Percentiles rank a stretch among this genome's conserved stretches.
These are phyloP conservation scores for Cyberlindnera veronae DNA, from an alignment of 805 yeast genomes.

Conservation along the genomic window DNA sequence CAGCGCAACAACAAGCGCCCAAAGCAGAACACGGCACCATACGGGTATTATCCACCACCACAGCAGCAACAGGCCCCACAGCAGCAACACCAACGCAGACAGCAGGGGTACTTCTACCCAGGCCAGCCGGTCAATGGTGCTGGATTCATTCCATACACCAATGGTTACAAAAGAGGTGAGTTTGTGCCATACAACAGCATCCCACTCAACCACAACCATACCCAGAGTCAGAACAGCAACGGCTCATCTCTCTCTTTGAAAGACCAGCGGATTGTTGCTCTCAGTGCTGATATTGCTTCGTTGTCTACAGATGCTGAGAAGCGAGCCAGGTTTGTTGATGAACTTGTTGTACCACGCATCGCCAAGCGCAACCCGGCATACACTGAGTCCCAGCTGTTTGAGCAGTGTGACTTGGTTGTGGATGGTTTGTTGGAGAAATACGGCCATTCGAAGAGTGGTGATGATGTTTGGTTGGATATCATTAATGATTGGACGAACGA, in stretches of 20 bases:
- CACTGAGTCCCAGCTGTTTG: constrained; percentile 9
- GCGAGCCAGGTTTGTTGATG: constrained; percentile 5
- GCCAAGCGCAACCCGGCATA: constrained; percentile 3
- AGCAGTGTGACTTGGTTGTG: constrained; percentile 4
- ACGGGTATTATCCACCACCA: constrained; percentile 1
- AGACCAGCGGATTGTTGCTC: constrained; percentile 4
- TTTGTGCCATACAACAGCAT: no score
- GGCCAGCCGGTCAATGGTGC: constrained; percentile 2
- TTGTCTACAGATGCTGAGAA: constrained; percentile 9
- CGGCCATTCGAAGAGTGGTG: neutral
- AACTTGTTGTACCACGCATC: constrained; percentile 11
- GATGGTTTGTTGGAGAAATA: constrained; percentile 7
- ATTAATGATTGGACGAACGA: constrained; percentile 17
- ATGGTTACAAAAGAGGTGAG: constrained; percentile 1
- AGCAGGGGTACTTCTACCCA: constrained; percentile 5
- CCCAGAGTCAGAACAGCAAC: no score
- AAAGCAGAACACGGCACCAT: neutral
- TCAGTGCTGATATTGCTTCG: constrained; percentile 12
- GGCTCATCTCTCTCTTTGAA: constrained; percentile 1
- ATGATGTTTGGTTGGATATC: constrained; percentile 17
- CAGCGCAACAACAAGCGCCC: constrained; percentile 55
- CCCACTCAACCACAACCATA: no score
- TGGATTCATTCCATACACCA: constrained; percentile 2
- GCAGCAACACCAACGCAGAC: constrained; percentile 1
- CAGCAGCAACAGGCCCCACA: neutral